These are phyloP conservation scores for Exidia glandulosa DNA, from an alignment of 768 basidiomycete species.

Conservation along the genomic window DNA sequence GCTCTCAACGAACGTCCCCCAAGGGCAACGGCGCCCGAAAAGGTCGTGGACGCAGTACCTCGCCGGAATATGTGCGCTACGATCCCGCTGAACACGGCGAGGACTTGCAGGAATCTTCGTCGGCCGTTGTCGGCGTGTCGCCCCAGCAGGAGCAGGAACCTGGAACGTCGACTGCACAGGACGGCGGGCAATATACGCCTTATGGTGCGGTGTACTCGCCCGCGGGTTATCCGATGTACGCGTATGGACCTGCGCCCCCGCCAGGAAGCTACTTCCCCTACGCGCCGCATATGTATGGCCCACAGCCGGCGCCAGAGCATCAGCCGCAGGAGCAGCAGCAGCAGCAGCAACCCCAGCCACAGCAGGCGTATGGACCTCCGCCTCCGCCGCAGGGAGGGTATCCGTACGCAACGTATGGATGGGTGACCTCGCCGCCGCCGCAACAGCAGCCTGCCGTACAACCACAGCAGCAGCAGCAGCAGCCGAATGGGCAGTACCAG, in stretches of 20 bases:
- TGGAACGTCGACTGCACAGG: too few relatives aligned
- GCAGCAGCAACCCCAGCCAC: not conserved
- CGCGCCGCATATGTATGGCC: too few relatives aligned
- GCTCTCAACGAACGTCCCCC: not conserved
- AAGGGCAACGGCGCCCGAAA: not conserved
- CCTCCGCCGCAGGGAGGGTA: too few relatives aligned
- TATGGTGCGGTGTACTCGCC: not conserved
- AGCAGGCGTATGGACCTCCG: not conserved
- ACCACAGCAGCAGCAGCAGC: too few relatives aligned
- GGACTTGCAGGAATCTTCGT: not conserved
- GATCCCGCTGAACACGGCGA: not conserved
- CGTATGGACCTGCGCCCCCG: not conserved
- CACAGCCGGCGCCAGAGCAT: not conserved
- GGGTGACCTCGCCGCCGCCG: too few relatives aligned
- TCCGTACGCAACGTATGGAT: too few relatives aligned
- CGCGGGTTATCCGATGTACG: conserved; percentile 1
- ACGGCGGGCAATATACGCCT: too few relatives aligned
- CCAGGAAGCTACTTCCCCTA: too few relatives aligned
- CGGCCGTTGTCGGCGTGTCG: too few relatives aligned
- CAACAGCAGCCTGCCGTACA: too few relatives aligned
- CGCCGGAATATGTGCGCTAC: conserved; percentile 1
- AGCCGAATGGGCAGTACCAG: not conserved
- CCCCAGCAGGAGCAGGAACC: too few relatives aligned
- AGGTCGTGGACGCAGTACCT: not conserved
- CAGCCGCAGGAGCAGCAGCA: too few relatives aligned